Conservation (phyloP, 148 eudicot species). For the Rhododendron simsii region DNA sequence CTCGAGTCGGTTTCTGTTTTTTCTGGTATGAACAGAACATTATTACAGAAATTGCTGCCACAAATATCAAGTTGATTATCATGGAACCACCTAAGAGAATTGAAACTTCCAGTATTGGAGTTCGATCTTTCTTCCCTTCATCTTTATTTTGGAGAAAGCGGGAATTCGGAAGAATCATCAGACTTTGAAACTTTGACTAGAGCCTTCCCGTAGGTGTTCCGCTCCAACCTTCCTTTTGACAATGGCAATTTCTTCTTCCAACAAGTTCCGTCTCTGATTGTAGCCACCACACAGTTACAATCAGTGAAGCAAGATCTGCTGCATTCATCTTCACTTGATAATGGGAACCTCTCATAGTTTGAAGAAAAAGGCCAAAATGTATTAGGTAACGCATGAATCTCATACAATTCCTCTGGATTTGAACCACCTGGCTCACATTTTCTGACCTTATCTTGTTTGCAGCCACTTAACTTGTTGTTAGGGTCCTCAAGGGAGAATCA, state of each 20-base stretch:
- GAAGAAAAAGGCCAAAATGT: slow-evolving; percentile 23
- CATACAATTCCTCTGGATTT: slow-evolving; percentile 5
- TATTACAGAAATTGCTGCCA: not conserved
- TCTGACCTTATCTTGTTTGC: slow-evolving; percentile 6
- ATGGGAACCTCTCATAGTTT: slow-evolving; percentile 4
- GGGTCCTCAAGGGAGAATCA: slow-evolving; percentile 25
- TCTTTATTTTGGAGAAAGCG: not conserved
- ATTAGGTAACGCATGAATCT: slow-evolving; percentile 1
- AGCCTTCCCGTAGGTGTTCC: not conserved
- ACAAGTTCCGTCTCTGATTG: slow-evolving; percentile 11
- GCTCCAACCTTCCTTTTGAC: slow-evolving; percentile 26
- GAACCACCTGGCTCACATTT: slow-evolving; percentile 3
- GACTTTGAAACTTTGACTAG: slow-evolving; percentile 13
- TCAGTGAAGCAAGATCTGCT: slow-evolving; percentile 19
- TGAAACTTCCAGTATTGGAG: slow-evolving; percentile 8
- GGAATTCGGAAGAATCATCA: not conserved
- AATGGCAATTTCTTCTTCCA: slow-evolving; percentile 36
- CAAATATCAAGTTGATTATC: slow-evolving; percentile 9
- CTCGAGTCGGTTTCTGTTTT: not conserved
- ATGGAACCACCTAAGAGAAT: slow-evolving; percentile 18
- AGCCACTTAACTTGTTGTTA: slow-evolving; percentile 16
- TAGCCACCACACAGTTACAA: slow-evolving; percentile 25
- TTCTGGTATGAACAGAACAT: slow-evolving; percentile 8
- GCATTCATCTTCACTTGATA: slow-evolving; percentile 14
- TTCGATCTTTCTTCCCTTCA: slow-evolving; percentile 3